A percentile compares a stretch with the other conserved stretches of the same genome.
These are phyloP conservation scores for Artemisia tridentata DNA, from an alignment of 129 eudicot genomes.

Conservation along the genomic window DNA sequence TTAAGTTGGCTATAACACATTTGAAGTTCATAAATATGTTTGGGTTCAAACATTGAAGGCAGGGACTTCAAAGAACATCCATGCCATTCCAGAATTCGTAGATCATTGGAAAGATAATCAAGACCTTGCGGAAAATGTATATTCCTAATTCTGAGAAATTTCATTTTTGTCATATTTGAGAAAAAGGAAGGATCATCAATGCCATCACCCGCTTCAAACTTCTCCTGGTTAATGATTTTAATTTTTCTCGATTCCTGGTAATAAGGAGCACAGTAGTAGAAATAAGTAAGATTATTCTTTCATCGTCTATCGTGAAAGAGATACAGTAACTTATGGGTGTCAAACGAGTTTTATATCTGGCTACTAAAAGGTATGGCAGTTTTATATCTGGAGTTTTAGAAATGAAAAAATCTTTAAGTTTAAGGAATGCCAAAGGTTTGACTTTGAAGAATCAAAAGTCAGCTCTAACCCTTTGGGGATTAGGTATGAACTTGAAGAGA, in stretches of 20 bases:
- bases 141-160: constrained; percentile 21
- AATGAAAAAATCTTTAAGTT: no score
- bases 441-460: no score
- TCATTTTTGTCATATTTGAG: constrained; percentile 14
- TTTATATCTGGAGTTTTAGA: no score
- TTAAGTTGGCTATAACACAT: constrained; percentile 26
- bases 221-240: constrained; percentile 16
- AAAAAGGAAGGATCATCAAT: constrained; percentile 9
- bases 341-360: no score
- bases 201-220: constrained; percentile 2
- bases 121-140: constrained; percentile 20
- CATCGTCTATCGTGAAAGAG: no score
- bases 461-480: no score
- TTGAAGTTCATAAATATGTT: constrained; percentile 19
- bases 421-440: no score
- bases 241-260: background rate
- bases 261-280: no score
- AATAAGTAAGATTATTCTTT: no score
- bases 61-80: constrained; percentile 23
- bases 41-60: constrained; percentile 14
- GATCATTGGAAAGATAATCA: constrained; percentile 25
- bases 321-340: no score
- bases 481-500: no score
- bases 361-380: no score
- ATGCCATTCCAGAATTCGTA: constrained; percentile 23